A percentile compares a stretch with the other conserved stretches of the same genome.
phyloP scores from a whole-genome alignment of 2,329 filamentous ascomycete species.

The Sporothrix phasma region DNA sequence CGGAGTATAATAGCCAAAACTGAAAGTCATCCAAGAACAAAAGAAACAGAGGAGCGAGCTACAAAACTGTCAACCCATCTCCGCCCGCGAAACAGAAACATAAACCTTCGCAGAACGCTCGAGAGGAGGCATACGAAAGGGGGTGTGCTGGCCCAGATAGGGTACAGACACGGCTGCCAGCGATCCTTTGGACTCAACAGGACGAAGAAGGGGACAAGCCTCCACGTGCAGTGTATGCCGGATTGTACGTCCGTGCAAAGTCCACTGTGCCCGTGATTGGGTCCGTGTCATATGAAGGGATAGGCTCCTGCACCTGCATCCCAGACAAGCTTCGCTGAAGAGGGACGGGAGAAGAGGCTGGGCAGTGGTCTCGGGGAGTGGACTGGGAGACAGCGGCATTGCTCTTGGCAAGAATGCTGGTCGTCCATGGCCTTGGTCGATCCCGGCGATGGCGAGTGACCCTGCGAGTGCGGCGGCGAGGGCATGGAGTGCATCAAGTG shows the following conservation, averaged over 20 bases:
- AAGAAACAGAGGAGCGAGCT: no score
- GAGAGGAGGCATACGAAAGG: no score
- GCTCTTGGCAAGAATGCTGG: neutral
- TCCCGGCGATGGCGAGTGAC: neutral
- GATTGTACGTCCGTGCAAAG: neutral
- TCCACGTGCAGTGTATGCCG: neutral
- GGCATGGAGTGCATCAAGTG: neutral
- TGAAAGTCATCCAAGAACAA: no score
- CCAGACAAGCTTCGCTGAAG: neutral
- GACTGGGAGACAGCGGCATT: neutral
- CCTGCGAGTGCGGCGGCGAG: neutral
- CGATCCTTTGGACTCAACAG: neutral
- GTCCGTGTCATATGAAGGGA: neutral
- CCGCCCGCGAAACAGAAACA: neutral
- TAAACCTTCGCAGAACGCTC: no score
- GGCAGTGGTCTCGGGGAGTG: neutral
- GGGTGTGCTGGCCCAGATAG: neutral
- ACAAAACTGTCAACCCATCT: no score
- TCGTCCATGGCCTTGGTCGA: neutral
- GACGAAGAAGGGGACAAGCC: neutral
- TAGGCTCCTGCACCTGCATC: neutral
- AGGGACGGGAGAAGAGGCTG: neutral
- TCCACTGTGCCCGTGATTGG: neutral
- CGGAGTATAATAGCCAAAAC: no score
- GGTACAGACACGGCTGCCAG: neutral